Conservation (phyloP, 2,329 filamentous ascomycete species). For the Aschersonia sp. region DNA sequence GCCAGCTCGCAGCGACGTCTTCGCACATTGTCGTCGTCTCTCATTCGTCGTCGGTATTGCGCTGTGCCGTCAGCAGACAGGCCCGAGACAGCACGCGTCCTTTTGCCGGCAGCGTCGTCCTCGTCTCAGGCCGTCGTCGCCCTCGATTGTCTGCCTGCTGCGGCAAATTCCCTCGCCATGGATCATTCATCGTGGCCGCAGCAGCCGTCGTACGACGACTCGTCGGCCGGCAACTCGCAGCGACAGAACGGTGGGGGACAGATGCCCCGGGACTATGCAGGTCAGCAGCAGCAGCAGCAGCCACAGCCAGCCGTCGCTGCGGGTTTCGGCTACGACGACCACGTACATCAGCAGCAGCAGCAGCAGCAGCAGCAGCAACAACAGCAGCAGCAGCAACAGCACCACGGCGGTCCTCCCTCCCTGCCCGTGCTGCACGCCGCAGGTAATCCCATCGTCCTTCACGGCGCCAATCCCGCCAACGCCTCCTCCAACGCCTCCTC, state of each 20-base stretch:
- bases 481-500: conserved; percentile 42
- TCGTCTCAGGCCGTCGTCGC: conserved; percentile 5
- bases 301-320: conserved; percentile 8
- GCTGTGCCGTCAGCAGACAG: background rate
- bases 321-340: conserved; percentile 39
- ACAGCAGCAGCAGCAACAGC: conserved; percentile 42
- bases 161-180: conserved; percentile 21
- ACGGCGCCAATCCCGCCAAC: conserved; percentile 35
- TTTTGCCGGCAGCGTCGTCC: background rate
- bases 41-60: background rate
- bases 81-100: background rate
- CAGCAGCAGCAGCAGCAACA: conserved; percentile 7
- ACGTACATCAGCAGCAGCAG: conserved; percentile 23
- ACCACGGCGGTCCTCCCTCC: conserved; percentile 31
- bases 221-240: conserved; percentile 41
- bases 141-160: conserved; percentile 3
- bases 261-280: conserved; percentile 32
- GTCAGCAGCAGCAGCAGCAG: conserved; percentile 13
- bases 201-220: conserved; percentile 42
- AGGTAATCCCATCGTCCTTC: conserved; percentile 13
- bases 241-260: conserved; percentile 43
- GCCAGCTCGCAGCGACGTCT: conserved; percentile 3
- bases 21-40: conserved; percentile 1
- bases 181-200: conserved; percentile 48
- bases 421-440: conserved; percentile 13